Base-by-base conservation (phyloP, 2,329 filamentous ascomycete genomes). In the Apiospora phragmitis region DNA sequence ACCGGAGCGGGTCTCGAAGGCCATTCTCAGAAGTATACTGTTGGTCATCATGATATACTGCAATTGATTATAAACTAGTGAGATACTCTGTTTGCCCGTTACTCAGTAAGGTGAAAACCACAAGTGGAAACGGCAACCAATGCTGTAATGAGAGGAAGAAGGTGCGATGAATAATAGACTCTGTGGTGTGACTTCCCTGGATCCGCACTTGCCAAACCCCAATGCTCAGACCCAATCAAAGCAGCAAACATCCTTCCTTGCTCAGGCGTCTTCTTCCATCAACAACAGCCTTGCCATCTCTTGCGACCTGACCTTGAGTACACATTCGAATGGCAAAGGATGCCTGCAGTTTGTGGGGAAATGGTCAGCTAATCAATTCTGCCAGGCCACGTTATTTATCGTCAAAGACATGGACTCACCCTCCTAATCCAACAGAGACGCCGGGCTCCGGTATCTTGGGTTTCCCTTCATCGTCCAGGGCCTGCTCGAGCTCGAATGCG, bases 401-500 rank as follows among this genome's bases (percentile, higher is more conserved):
- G 29, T 6, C 18, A 9, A 32, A 18, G 7, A 12, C 4, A 42
- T 21, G 8, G 42, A 67, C 71, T 68, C 67, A 72, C 71, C 73
- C 73, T 35, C 73, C 73, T 18, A 73, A 43, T 0, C 72, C 72
- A 8, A 73, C 69, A 18, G 67, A 68, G 11, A 74, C 69, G 16
- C 71, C 70, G 3, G 72, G 72, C 26, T 70, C 67, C 21, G 72
- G 72, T 14, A 71, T 69, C 21, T 51, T 70, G 24, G 67, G 69
- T 11, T 65, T 65, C 16, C 84, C 83, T 11, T 82, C 72, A 16
- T 75, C 75, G 49, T 81, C 81, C 21, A 75, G 70, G 6, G 74
- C 74, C 71, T 78, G 80, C 47, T 76, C 72, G 4, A 85, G 76
- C 6, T 79, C 75, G 69, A 85, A 76, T 0, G 79, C 81, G 21